A percentile compares a stretch with the other conserved stretches of the same genome.
These are phyloP conservation scores for Candida mattraensis DNA, from an alignment of 805 yeast genomes.

Conservation along the genomic window DNA sequence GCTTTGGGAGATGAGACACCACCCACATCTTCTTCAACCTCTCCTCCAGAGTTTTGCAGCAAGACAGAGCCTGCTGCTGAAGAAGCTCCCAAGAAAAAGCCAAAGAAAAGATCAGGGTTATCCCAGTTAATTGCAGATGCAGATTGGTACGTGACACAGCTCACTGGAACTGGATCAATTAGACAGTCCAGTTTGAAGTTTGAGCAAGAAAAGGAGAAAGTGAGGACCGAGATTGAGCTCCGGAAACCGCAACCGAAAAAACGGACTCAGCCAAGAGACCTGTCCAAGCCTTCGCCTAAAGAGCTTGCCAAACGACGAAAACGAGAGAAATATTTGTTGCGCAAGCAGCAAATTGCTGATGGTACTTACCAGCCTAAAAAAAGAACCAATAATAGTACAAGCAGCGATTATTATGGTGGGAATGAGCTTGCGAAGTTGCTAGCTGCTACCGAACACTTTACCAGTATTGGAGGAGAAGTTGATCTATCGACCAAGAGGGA, in stretches of 20 bases:
- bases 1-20: slow-evolving; percentile 5
- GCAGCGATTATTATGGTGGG: slow-evolving; percentile 20
- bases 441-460: slow-evolving; percentile 28
- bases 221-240: slow-evolving; percentile 4
- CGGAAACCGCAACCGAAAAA: background rate
- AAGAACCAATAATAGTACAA: slow-evolving; percentile 3
- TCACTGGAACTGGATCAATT: slow-evolving; percentile 6
- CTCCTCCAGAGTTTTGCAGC: slow-evolving; percentile 1
- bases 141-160: slow-evolving; percentile 29
- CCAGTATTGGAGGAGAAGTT: slow-evolving; percentile 21
- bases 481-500: slow-evolving; percentile 9
- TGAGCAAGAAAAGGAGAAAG: slow-evolving; percentile 11
- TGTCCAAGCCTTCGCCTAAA: slow-evolving; percentile 5
- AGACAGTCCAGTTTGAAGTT: slow-evolving; percentile 17
- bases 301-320: slow-evolving; percentile 5
- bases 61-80: background rate
- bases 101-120: slow-evolving; percentile 6
- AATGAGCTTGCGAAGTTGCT: slow-evolving; percentile 19
- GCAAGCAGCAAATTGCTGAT: slow-evolving; percentile 10
- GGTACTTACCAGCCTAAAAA: slow-evolving; percentile 11
- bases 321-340: slow-evolving; percentile 2
- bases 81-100: background rate
- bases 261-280: slow-evolving; percentile 1
- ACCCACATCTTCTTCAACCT: slow-evolving; percentile 6
- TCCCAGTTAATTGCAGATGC: slow-evolving; percentile 24